These are phyloP conservation scores for Backusella parvicylindrica DNA, from an alignment of 192 early-diverging fungal species.

Conservation along the genomic window DNA sequence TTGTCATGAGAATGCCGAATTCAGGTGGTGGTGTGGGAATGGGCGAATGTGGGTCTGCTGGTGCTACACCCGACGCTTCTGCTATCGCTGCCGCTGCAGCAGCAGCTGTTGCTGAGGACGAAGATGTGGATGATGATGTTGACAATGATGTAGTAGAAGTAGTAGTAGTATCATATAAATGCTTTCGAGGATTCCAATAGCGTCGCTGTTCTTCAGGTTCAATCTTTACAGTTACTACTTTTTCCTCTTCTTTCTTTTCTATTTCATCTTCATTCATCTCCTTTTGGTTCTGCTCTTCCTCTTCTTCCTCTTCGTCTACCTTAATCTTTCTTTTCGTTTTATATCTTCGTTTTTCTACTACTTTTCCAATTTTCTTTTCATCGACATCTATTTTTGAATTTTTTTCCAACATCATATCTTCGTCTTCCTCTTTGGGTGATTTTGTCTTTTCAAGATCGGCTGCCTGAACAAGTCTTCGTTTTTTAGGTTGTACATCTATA, in stretches of 20 bases:
- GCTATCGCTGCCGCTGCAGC: neutral
- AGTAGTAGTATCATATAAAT: neutral
- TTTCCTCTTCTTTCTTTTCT: neutral
- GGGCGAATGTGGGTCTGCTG: constrained; percentile 14
- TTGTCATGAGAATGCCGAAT: neutral
- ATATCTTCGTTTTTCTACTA: neutral
- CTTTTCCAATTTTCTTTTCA: neutral
- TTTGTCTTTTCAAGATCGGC: constrained; percentile 13
- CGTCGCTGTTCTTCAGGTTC: neutral
- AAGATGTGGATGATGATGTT: neutral
- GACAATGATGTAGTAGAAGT: neutral
- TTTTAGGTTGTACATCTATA: constrained; percentile 4
- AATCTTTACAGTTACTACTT: neutral
- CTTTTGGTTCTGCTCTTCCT: neutral
- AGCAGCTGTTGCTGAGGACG: neutral
- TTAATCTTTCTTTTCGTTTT: neutral
- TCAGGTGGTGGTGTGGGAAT: constrained; percentile 22
- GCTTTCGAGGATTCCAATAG: neutral
- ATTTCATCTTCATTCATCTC: neutral
- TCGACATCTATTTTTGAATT: too few species aligned
- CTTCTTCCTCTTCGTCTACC: neutral
- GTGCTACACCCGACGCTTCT: neutral
- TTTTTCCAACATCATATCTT: neutral
- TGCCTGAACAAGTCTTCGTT: constrained; percentile 24
- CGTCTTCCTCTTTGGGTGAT: neutral